phyloP scores from a whole-genome alignment of 768 basidiomycete species.

The Leccinum disarticulatum region DNA sequence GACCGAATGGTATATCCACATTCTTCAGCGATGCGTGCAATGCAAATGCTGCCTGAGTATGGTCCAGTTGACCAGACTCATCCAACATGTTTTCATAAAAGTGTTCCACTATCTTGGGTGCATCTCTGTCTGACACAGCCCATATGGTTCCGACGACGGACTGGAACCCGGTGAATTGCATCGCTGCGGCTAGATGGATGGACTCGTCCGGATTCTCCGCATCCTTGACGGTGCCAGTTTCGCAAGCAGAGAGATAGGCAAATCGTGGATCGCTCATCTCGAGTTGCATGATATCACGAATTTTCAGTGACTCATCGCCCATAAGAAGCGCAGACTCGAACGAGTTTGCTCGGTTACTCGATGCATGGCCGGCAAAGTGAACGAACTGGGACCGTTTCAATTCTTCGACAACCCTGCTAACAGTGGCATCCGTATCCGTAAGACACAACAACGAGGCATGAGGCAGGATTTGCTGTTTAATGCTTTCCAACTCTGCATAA shows the following conservation, averaged over 20 bases:
- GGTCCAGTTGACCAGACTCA: neutral
- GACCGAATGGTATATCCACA: neutral
- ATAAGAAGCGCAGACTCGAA: too few relatives aligned
- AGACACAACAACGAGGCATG: neutral
- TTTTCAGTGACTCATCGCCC: too few relatives aligned
- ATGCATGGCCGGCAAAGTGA: too few relatives aligned
- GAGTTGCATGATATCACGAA: too few relatives aligned
- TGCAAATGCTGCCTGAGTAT: neutral
- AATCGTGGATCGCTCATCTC: too few relatives aligned
- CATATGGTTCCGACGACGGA: too few relatives aligned
- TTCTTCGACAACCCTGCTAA: neutral
- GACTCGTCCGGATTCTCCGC: too few relatives aligned
- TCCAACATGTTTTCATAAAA: neutral
- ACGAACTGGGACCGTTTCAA: neutral
- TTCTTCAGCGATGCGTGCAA: neutral
- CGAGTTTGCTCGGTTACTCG: too few relatives aligned
- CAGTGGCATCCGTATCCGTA: neutral
- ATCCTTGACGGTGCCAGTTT: too few relatives aligned
- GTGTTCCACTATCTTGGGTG: neutral
- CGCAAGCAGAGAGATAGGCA: too few relatives aligned
- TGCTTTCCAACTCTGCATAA: conserved; percentile 7
- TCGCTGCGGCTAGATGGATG: too few relatives aligned
- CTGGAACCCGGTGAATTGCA: too few relatives aligned
- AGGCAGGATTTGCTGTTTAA: neutral
- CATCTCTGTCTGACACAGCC: neutral